Conservation (phyloP, 352 stramenopile genomes). For the Pythium rishiriense region DNA sequence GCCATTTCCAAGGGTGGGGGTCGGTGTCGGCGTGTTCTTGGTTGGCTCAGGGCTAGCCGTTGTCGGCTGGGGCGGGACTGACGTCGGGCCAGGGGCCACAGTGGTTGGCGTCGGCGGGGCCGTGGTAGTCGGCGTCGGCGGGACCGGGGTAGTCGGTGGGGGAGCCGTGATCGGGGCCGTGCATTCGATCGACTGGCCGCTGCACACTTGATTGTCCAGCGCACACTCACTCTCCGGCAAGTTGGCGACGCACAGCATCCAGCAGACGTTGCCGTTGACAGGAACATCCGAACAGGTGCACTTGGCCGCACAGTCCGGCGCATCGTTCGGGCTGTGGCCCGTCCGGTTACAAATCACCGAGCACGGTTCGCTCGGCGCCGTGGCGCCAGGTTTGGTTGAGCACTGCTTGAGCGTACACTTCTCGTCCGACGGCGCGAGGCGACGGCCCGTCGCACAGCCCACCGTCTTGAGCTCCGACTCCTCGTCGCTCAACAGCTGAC, state of each 20-base stretch:
- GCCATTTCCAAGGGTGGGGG: neutral
- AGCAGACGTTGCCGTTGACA: constrained; percentile 40
- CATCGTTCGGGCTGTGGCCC: constrained; percentile 32
- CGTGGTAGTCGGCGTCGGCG: neutral
- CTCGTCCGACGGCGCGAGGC: constrained; percentile 37
- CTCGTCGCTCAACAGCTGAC: constrained; percentile 31
- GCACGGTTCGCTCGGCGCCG: constrained; percentile 35
- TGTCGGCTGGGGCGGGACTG: neutral
- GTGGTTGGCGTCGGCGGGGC: neutral
- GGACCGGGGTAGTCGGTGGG: neutral
- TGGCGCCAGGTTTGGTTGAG: constrained; percentile 33
- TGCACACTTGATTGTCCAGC: constrained; percentile 39
- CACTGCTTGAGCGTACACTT: constrained; percentile 39
- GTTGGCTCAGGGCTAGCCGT: neutral
- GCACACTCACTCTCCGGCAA: constrained; percentile 28
- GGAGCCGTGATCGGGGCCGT: neutral
- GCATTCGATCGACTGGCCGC: constrained; percentile 37
- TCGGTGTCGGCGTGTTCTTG: neutral
- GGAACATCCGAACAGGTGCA: constrained; percentile 40
- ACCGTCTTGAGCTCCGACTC: constrained; percentile 41
- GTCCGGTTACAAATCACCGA: constrained; percentile 40
- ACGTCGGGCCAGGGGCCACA: neutral
- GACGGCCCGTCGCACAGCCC: constrained; percentile 41
- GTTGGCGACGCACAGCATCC: constrained; percentile 59
- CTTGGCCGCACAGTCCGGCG: constrained; percentile 39